Evolutionary conservation across 148 eudicot genomes (phyloP).

Genomic region (Oxyria digyna): DNA sequence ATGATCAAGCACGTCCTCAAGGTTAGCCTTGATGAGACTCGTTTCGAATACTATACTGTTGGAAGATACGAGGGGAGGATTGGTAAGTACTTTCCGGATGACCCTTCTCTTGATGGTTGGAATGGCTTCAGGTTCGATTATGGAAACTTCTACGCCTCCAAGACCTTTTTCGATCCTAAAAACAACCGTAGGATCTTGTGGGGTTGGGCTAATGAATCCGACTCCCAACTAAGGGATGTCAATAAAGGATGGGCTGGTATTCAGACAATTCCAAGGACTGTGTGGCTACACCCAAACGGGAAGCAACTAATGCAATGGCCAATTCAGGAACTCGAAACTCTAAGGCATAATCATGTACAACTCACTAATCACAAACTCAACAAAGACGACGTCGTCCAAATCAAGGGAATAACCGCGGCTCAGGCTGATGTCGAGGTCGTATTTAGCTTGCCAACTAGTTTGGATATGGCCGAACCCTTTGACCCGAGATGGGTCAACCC

Average conservation of each 20-base stretch:
- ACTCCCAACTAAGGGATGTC: slow-evolving; percentile 20
- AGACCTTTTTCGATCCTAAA: slow-evolving; percentile 30
- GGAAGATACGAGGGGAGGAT: slow-evolving; percentile 19
- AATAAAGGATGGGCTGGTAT: slow-evolving; percentile 52
- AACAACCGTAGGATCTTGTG: slow-evolving; percentile 32
- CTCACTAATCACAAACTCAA: slow-evolving; percentile 12
- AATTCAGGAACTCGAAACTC: slow-evolving; percentile 17
- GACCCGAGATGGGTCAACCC: slow-evolving; percentile 41
- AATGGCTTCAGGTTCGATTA: slow-evolving; percentile 42
- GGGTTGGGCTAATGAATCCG: slow-evolving; percentile 42
- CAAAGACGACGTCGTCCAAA: slow-evolving; percentile 10
- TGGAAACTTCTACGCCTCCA: slow-evolving; percentile 54
- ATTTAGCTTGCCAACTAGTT: slow-evolving; percentile 21
- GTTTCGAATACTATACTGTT: slow-evolving; percentile 24
- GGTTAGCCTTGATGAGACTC: slow-evolving; percentile 23
- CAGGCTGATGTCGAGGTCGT: slow-evolving; percentile 49
- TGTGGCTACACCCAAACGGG: slow-evolving; percentile 29
- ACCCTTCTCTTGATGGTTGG: slow-evolving; percentile 19
- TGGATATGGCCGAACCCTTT: slow-evolving; percentile 44
- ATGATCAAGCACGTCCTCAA: slow-evolving; percentile 35
- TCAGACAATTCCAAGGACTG: slow-evolving; percentile 34
- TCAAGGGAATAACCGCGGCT: slow-evolving; percentile 17
- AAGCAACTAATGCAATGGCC: slow-evolving; percentile 30
- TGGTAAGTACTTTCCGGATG: background rate
- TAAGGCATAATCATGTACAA: slow-evolving; percentile 11